A percentile compares a stretch with the other conserved stretches of the same genome.
Conservation (phyloP, 2,329 filamentous ascomycete genomes). For the Penicillium brasilianum region DNA sequence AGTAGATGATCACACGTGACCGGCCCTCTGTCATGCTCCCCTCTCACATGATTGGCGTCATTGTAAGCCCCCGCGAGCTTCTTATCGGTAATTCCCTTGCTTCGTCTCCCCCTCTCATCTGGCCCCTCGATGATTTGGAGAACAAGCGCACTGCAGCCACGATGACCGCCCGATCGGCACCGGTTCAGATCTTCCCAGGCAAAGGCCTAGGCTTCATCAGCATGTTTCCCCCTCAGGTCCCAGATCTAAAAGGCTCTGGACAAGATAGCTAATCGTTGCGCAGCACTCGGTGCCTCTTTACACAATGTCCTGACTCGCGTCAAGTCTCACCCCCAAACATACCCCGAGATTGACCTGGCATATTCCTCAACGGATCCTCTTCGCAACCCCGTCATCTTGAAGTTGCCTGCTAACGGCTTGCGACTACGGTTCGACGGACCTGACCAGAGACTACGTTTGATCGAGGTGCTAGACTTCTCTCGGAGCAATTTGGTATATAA, state of each 20-base stretch:
- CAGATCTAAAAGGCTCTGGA: slow-evolving; percentile 14
- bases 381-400: slow-evolving; percentile 73
- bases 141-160: slow-evolving; percentile 21
- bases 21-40: slow-evolving; percentile 14
- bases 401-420: slow-evolving; percentile 82
- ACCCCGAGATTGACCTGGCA: slow-evolving; percentile 80
- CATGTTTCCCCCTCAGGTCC: slow-evolving; percentile 33
- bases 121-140: slow-evolving; percentile 12
- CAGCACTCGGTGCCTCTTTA: slow-evolving; percentile 87
- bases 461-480: slow-evolving; percentile 89
- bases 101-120: slow-evolving; percentile 14
- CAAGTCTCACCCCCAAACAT: slow-evolving; percentile 82
- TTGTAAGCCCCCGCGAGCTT: slow-evolving; percentile 14
- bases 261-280: slow-evolving; percentile 31
- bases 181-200: slow-evolving; percentile 69
- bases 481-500: slow-evolving; percentile 85
- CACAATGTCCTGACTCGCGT: slow-evolving; percentile 87
- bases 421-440: slow-evolving; percentile 91
- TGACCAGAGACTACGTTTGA: slow-evolving; percentile 86
- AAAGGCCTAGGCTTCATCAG: slow-evolving; percentile 68
- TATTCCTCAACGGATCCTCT: slow-evolving; percentile 80
- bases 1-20: slow-evolving; percentile 2
- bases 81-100: slow-evolving; percentile 10
- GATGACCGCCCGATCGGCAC: slow-evolving; percentile 44
- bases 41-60: slow-evolving; percentile 32